Evolutionary conservation across 2,329 filamentous ascomycete genomes (phyloP).

Genomic region (Ascochyta fabae): DNA sequence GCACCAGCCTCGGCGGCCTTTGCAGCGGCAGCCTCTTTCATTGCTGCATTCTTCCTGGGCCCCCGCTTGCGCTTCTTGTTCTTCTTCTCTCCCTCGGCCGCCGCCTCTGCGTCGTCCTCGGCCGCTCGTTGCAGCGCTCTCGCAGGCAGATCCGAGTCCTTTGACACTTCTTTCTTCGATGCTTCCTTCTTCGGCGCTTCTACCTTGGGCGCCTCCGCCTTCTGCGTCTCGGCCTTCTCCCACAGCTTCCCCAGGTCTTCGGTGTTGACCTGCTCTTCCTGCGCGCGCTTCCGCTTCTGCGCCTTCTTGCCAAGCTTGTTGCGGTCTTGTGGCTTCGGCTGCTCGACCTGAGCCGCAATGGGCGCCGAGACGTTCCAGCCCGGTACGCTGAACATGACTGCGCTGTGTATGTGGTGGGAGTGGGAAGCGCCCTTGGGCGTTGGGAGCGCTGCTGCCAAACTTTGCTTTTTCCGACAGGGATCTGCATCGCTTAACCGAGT

Average conservation of each 20-base stretch:
- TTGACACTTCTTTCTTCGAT: neutral
- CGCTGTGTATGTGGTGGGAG: neutral
- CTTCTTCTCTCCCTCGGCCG: conserved; percentile 44
- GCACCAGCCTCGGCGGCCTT: conserved; percentile 25
- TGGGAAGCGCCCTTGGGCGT: neutral
- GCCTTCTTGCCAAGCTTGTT: conserved; percentile 59
- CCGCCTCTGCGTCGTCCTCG: conserved; percentile 38
- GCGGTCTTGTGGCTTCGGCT: conserved; percentile 41
- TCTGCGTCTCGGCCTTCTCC: conserved; percentile 54
- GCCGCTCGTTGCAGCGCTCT: conserved; percentile 60
- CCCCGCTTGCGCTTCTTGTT: conserved; percentile 41
- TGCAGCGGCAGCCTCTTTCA: conserved; percentile 28
- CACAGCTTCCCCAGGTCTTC: conserved; percentile 58
- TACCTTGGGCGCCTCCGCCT: conserved; percentile 54
- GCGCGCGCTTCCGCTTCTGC: conserved; percentile 61
- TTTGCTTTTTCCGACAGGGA: conserved; percentile 12
- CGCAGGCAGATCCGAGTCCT: conserved; percentile 8
- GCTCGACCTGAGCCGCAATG: conserved; percentile 72
- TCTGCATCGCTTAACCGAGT: conserved; percentile 9
- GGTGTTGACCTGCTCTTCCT: conserved; percentile 83
- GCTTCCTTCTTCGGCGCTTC: conserved; percentile 65
- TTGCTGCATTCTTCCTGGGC: conserved; percentile 31
- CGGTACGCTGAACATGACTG: conserved; percentile 85
- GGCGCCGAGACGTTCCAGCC: conserved; percentile 86
- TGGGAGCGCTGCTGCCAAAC: conserved; percentile 3